phyloP scores from a whole-genome alignment of 2,329 filamentous ascomycete species.

The Fusarium mundagurra region DNA sequence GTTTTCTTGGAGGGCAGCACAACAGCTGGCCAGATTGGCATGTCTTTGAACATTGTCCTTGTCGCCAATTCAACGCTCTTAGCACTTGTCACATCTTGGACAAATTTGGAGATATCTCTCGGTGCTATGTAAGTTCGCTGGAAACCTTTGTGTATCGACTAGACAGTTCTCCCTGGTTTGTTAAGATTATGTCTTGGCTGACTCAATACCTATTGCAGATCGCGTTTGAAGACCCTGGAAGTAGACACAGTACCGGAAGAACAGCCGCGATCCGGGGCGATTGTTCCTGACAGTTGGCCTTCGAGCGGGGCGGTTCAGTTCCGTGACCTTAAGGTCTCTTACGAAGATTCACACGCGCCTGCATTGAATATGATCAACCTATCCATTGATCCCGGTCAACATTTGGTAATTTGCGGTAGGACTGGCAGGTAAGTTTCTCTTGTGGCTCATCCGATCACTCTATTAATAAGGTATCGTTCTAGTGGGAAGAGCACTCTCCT shows the following conservation, averaged over 20 bases:
- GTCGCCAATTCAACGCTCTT: neutral
- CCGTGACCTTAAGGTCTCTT: neutral
- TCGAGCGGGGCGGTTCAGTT: neutral
- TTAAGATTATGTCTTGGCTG: accelerated
- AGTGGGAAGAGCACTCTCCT: neutral
- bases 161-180: neutral
- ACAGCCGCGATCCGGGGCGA: accelerated
- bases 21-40: neutral
- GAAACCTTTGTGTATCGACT: accelerated
- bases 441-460: accelerated
- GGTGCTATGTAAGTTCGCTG: neutral
- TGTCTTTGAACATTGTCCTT: neutral
- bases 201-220: accelerated
- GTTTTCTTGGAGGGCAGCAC: neutral
- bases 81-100: neutral
- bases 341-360: neutral
- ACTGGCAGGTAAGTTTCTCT: neutral
- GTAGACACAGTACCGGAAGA: neutral
- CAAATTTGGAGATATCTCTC: neutral
- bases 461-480: neutral
- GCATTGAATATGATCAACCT: neutral
- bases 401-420: neutral
- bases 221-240: neutral
- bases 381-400: neutral
- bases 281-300: neutral